Conservation (phyloP, 495 filamentous ascomycete species). For the Penicillium macrosclerotiorum region DNA sequence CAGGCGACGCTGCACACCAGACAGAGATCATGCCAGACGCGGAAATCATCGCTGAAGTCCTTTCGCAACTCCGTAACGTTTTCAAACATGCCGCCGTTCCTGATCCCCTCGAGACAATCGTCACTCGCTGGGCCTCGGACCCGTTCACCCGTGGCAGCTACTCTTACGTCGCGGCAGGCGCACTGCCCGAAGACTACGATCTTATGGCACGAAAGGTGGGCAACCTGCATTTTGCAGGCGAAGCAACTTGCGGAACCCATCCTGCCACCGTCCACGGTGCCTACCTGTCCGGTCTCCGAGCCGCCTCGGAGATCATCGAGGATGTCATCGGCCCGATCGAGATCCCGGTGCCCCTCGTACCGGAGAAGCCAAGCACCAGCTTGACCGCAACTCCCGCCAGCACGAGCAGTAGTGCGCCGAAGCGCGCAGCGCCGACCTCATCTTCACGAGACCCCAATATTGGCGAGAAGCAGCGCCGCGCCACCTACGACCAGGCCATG, state of each 20-base stretch:
- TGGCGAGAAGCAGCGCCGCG: slow-evolving; percentile 53
- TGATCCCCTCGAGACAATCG: slow-evolving; percentile 77
- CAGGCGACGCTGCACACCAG: slow-evolving; percentile 87
- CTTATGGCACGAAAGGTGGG: slow-evolving; percentile 81
- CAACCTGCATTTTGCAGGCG: slow-evolving; percentile 93
- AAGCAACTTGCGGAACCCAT: slow-evolving; percentile 92
- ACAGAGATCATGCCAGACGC: slow-evolving; percentile 74
- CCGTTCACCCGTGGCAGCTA: slow-evolving; percentile 88
- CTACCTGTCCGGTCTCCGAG: slow-evolving; percentile 88
- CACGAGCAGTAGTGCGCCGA: slow-evolving; percentile 9
- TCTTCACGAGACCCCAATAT: slow-evolving; percentile 19
- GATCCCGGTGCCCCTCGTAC: slow-evolving; percentile 72
- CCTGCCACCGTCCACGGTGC: slow-evolving; percentile 96
- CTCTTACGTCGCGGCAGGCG: slow-evolving; percentile 81
- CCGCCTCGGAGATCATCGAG: slow-evolving; percentile 80
- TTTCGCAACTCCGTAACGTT: slow-evolving; percentile 64
- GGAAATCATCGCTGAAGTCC: slow-evolving; percentile 75
- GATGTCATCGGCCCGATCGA: slow-evolving; percentile 76
- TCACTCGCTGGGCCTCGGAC: slow-evolving; percentile 93
- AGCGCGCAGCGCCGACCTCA: slow-evolving; percentile 9
- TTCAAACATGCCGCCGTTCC: slow-evolving; percentile 64
- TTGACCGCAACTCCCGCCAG: slow-evolving; percentile 15
- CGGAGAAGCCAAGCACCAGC: slow-evolving; percentile 51
- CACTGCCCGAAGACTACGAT: slow-evolving; percentile 87
- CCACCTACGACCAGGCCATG: slow-evolving; percentile 72